Evolutionary conservation across 768 basidiomycete species (phyloP).

Genomic region (Kwoniella bestiolae): DNA sequence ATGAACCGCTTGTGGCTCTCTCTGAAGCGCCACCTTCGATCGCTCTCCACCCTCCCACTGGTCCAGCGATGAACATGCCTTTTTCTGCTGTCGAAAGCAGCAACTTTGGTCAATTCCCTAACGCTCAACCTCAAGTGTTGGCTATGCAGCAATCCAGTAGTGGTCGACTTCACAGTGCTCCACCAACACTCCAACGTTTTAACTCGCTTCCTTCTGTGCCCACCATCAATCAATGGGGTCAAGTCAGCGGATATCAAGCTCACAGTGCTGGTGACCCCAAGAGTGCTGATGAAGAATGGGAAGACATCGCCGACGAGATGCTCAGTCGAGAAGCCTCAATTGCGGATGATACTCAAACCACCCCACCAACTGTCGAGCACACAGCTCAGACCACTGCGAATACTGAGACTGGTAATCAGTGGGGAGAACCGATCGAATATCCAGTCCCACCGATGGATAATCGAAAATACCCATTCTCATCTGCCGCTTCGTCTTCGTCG

Average conservation of each 20-base stretch:
- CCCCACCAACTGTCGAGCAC: not conserved
- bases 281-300: slow-evolving; percentile 19
- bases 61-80: slow-evolving; percentile 20
- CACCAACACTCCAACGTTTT: slow-evolving; percentile 40
- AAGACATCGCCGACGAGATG: slow-evolving; percentile 31
- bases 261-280: slow-evolving; percentile 18
- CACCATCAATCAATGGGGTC: slow-evolving; percentile 23
- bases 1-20: slow-evolving; percentile 34
- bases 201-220: slow-evolving; percentile 40
- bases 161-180: slow-evolving; percentile 41
- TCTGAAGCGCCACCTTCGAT: slow-evolving; percentile 30
- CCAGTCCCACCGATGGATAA: slow-evolving; percentile 3
- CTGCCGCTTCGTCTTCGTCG: slow-evolving; percentile 26
- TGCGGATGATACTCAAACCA: not conserved
- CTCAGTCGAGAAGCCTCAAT: slow-evolving; percentile 26
- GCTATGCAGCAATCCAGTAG: slow-evolving; percentile 6
- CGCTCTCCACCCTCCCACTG: slow-evolving; percentile 33
- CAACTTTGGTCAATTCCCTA: slow-evolving; percentile 23
- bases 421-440: slow-evolving; percentile 21
- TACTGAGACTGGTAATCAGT: slow-evolving; percentile 2
- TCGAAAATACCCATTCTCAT: slow-evolving; percentile 28
- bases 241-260: slow-evolving; percentile 13
- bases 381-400: not conserved
- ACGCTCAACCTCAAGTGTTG: slow-evolving; percentile 20
- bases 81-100: slow-evolving; percentile 26